Conservation (phyloP, 2,329 filamentous ascomycete genomes). For the Phoma sp. region DNA sequence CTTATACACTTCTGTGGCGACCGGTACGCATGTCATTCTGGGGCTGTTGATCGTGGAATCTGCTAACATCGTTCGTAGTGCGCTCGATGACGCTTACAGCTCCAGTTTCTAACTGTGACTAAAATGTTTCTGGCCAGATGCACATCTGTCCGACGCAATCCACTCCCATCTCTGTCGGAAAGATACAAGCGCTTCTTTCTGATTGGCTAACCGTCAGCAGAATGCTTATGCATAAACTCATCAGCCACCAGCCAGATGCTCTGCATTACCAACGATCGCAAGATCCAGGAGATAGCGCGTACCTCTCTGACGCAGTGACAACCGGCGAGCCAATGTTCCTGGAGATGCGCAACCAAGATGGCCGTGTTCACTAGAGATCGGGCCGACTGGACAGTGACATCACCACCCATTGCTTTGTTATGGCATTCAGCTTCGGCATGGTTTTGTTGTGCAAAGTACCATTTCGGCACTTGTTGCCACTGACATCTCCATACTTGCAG, state of each 20-base stretch:
- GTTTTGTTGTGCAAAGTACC: too few relatives aligned
- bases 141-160: conserved; percentile 12
- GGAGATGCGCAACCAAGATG: conserved; percentile 1
- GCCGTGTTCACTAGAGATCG: neutral
- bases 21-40: neutral
- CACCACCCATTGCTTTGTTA: neutral
- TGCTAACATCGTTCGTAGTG: conserved; percentile 17
- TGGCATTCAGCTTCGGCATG: neutral
- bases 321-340: neutral
- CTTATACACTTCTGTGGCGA: conserved; percentile 10
- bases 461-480: too few relatives aligned
- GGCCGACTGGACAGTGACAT: conserved; percentile 7
- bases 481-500: too few relatives aligned
- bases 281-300: conserved; percentile 7
- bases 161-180: conserved; percentile 17
- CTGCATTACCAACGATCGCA: conserved; percentile 20
- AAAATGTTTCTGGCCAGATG: conserved; percentile 17
- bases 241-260: conserved; percentile 15
- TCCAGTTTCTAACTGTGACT: conserved; percentile 1
- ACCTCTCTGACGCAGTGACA: conserved; percentile 18
- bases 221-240: too few relatives aligned
- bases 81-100: conserved; percentile 30
- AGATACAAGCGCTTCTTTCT: conserved; percentile 13
- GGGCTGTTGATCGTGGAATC: conserved; percentile 5
- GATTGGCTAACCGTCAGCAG: conserved; percentile 14